Percentiles rank a stretch among this genome's conserved stretches.
Evolutionary conservation across 257 asterid species (phyloP).

Genomic region (Jaltomata sinuosa): DNA sequence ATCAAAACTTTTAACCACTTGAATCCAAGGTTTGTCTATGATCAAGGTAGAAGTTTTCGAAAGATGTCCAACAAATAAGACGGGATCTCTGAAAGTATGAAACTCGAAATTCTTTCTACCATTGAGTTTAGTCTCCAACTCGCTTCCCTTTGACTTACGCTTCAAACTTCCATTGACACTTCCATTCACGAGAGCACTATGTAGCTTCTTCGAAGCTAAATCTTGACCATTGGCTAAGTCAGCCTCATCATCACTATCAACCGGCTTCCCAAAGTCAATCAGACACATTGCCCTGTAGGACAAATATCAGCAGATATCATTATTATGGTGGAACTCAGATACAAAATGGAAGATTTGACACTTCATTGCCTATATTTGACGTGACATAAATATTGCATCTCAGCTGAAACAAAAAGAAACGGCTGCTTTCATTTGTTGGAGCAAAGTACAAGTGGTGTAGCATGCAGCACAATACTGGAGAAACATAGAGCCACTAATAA

Average conservation of each 20-base stretch:
- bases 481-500: neutral
- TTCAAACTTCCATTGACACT: conserved; percentile 39
- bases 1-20: conserved; percentile 64
- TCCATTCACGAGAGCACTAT: conserved; percentile 27
- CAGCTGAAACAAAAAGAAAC: neutral
- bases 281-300: conserved; percentile 69
- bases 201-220: conserved; percentile 22
- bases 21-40: conserved; percentile 86
- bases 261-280: conserved; percentile 80
- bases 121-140: conserved; percentile 33
- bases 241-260: conserved; percentile 39
- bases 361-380: neutral
- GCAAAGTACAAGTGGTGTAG: neutral
- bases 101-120: conserved; percentile 63
- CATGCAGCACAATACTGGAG: neutral
- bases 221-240: conserved; percentile 35
- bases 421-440: neutral
- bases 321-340: neutral
- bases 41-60: conserved; percentile 71
- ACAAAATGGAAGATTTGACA: neutral
- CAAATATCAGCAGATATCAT: neutral
- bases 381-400: neutral
- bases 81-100: conserved; percentile 62
- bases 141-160: conserved; percentile 42
- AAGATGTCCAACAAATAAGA: conserved; percentile 83